Evolutionary conservation across 192 early-diverging fungal genomes (phyloP).

Genomic region (Paraglomus brasilianum): DNA sequence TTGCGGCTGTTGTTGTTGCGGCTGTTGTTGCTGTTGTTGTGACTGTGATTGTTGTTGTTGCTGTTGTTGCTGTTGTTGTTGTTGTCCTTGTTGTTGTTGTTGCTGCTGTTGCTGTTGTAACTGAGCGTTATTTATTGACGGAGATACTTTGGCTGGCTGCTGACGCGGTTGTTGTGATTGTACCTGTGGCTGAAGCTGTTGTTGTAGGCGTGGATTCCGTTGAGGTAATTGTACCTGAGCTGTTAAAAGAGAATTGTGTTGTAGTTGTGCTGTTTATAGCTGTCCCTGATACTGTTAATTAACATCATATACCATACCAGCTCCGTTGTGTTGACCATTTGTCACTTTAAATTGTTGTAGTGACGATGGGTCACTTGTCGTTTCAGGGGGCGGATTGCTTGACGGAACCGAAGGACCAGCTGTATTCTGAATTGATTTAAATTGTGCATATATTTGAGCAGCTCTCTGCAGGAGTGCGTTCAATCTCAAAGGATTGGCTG

Average conservation of each 20-base stretch:
- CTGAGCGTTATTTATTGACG: too few relatives aligned
- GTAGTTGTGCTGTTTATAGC: too few relatives aligned
- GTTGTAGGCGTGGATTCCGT: neutral
- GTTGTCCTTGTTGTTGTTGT: neutral
- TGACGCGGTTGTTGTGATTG: neutral
- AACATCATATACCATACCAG: neutral
- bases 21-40: neutral
- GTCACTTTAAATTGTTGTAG: constrained; percentile 17
- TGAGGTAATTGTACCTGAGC: neutral
- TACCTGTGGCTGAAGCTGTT: neutral
- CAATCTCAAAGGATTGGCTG: neutral
- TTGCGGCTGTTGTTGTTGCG: neutral
- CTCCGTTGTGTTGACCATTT: neutral
- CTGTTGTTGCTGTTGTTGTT: neutral
- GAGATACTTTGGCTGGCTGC: too few relatives aligned
- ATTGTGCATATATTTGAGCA: constrained; percentile 5
- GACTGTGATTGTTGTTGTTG: neutral
- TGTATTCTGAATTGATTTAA: constrained; percentile 15
- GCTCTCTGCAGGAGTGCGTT: constrained; percentile 28
- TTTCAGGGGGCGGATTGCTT: neutral
- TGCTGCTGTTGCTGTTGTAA: constrained; percentile 5
- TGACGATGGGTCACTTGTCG: neutral
- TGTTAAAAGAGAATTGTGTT: neutral
- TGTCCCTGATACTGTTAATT: constrained; percentile 4
- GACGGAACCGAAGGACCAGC: neutral